Conservation (phyloP, 441 rosid genomes). For the Corymbia citriodora region DNA sequence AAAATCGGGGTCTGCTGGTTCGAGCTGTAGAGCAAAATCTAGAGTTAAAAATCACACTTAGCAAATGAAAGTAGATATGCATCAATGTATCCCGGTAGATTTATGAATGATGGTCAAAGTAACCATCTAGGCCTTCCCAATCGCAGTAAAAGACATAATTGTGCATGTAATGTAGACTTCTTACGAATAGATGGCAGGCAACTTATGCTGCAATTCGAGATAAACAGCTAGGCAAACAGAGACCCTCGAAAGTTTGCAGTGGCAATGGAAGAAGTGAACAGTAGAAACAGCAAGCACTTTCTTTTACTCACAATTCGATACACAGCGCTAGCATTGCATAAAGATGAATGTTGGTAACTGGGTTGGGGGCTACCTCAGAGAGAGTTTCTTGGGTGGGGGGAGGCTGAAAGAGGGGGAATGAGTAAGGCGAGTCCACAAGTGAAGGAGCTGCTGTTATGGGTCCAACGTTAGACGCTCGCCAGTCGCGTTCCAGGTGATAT, state of each 20-base stretch:
- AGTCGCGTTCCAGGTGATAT: slow-evolving; percentile 4
- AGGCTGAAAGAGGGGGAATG: slow-evolving; percentile 38
- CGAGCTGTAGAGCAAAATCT: slow-evolving; percentile 11
- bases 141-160: neutral
- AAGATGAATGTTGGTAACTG: neutral
- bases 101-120: neutral
- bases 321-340: neutral
- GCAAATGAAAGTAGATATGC: neutral
- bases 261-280: neutral
- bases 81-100: neutral
- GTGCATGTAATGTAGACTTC: neutral
- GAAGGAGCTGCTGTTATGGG: slow-evolving; percentile 23
- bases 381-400: slow-evolving; percentile 22
- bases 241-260: neutral
- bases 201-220: neutral
- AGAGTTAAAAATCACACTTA: neutral
- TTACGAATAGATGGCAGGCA: neutral
- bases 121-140: neutral
- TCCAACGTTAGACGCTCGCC: slow-evolving; percentile 1
- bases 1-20: slow-evolving; percentile 88
- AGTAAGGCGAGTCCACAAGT: slow-evolving; percentile 15
- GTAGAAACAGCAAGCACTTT: neutral
- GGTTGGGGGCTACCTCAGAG: slow-evolving; percentile 19
- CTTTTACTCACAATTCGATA: neutral
- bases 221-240: neutral